Evolutionary conservation across 2,329 filamentous ascomycete species (phyloP).

Genomic region (Ambrosiella beaveri): DNA sequence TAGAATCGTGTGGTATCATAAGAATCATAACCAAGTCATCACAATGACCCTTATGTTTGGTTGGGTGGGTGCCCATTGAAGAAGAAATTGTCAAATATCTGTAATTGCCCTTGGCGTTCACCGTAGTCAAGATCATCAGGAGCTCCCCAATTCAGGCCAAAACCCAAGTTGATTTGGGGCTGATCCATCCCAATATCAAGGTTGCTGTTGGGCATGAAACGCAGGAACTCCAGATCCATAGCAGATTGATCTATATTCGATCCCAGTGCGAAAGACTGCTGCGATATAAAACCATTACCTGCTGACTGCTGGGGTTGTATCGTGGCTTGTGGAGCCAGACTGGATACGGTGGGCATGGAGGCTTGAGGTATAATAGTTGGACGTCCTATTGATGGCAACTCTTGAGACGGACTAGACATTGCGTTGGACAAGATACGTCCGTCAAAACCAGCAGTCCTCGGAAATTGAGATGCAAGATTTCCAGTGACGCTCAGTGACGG

Average conservation of each 20-base stretch:
- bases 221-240: slow-evolving; percentile 32
- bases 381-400: not conserved
- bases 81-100: slow-evolving; percentile 58
- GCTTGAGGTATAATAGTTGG: not conserved
- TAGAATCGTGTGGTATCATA: not conserved
- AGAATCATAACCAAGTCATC: not conserved
- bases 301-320: not conserved
- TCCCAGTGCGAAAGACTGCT: not conserved
- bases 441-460: not conserved
- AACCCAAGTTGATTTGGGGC: slow-evolving; percentile 44
- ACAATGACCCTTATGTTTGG: slow-evolving; percentile 14
- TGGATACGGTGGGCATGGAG: not conserved
- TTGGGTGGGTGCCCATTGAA: slow-evolving; percentile 37
- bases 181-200: slow-evolving; percentile 21
- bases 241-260: not conserved
- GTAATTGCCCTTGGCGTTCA: slow-evolving; percentile 41
- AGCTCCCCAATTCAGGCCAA: slow-evolving; percentile 47
- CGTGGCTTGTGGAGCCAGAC: not conserved
- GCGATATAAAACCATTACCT: slow-evolving; percentile 2
- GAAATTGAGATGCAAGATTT: slow-evolving; percentile 17
- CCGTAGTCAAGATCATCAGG: slow-evolving; percentile 42
- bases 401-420: not conserved
- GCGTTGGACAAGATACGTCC: not conserved
- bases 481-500: slow-evolving; percentile 23
- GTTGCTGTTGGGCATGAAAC: slow-evolving; percentile 21